Base-by-base conservation (phyloP, 139 green algal species). In the Prasinococcaceae sp. region DNA sequence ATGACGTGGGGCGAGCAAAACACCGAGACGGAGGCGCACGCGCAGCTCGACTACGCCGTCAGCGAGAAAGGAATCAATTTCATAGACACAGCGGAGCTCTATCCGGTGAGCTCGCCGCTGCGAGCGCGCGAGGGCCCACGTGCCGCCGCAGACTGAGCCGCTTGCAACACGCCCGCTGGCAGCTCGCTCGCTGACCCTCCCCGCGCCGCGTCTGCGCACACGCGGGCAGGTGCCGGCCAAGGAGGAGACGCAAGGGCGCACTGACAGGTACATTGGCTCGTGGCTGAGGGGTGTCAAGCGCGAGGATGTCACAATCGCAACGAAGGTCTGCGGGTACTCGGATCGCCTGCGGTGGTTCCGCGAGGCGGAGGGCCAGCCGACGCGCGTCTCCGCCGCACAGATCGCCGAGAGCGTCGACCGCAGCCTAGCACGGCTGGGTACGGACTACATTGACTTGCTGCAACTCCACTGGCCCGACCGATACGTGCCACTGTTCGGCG, bases 1-100 rank as follows among this genome's bases (percentile, higher is more conserved):
- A 93, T 93, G 84, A 94, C 85, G 6, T 94, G 71, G 64, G 86
- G 84, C 2, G 24, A 65, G 30, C 80, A 89, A 48, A 89, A 84
- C 45, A 77, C 70, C 10, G 67, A 76, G 38, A 42, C 58, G 52
- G 73, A 83, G 54, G 70, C 69, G n/a, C 67, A 80, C 38, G 52
- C 63, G 41, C 69, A 83, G 57, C 52, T 85, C 20, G 59, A 70
- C 47, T 77, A 75, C 30, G 70, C 72, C 1, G 38, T 68, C 30
- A 65, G 75, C n/a, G 22, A 65, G 29, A 47, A 53, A 19, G 81
- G 77, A 6, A 45, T 94, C 26, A 94, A 94, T 67, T 92, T 94
- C 53, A 53, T 94, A 22, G 85, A 94, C 60, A 88, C 83, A 1
- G 83, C 77, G 16, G 78, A 92, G 53, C 81, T 90, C 42, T 92